Conservation (phyloP, 192 early-diverging fungal species). For the Gryganskiella cystojenkinii region DNA sequence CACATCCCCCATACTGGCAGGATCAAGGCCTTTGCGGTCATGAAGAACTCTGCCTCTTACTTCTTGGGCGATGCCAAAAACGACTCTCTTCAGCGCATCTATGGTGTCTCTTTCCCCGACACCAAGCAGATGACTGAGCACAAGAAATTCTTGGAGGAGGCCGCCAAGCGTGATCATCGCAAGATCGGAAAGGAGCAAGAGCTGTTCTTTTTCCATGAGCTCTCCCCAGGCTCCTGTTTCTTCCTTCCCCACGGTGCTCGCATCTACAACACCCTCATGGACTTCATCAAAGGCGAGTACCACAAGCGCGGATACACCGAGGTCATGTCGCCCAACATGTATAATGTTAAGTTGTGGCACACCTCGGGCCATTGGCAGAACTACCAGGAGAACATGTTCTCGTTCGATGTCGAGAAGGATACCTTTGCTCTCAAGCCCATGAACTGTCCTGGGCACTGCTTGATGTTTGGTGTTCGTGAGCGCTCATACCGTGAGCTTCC, state of each 20-base stretch:
- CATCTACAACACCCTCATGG: conserved; percentile 95
- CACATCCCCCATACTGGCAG: conserved; percentile 94
- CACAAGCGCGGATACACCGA: conserved; percentile 94
- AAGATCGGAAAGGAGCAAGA: conserved; percentile 98
- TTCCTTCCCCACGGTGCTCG: conserved; percentile 96
- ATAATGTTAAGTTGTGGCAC: conserved; percentile 97
- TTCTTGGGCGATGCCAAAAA: conserved; percentile 97
- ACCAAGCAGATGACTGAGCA: conserved; percentile 97
- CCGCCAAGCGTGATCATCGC: conserved; percentile 95
- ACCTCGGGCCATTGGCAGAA: conserved; percentile 95
- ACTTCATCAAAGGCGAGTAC: conserved; percentile 92
- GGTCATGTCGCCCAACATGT: conserved; percentile 99
- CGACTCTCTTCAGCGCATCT: conserved; percentile 98
- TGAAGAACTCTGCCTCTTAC: conserved; percentile 98
- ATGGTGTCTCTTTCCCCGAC: conserved; percentile 99
- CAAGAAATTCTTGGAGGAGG: conserved; percentile 96
- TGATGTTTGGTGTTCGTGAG: conserved; percentile 94
- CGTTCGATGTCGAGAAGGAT: conserved; percentile 95
- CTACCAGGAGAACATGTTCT: conserved; percentile 99
- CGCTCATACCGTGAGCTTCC: conserved; percentile 97
- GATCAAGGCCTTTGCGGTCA: conserved; percentile 93
- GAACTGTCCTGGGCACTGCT: conserved; percentile 99
- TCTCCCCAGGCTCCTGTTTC: conserved; percentile 93
- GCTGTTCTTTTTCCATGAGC: conserved; percentile 97
- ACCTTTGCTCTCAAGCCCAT: conserved; percentile 98